These are phyloP conservation scores for Rosa multiflora DNA, from an alignment of 306 rosid species.

Conservation along the genomic window DNA sequence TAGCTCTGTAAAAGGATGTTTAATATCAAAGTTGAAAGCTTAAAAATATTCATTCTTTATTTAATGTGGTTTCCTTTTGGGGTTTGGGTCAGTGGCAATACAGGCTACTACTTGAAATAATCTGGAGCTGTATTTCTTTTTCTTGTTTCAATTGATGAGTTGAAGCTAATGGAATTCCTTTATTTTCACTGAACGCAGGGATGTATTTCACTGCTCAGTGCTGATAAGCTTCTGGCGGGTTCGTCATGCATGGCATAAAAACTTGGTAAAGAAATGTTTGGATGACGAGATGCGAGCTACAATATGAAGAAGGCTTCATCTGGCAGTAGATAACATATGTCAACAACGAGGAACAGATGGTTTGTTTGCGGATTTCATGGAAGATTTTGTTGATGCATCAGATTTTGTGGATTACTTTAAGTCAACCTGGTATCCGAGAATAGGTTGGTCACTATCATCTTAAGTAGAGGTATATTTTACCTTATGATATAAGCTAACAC, in stretches of 20 bases:
- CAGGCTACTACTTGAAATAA: constrained; percentile 8
- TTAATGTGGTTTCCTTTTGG: constrained; percentile 17
- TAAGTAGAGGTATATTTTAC: constrained; percentile 19
- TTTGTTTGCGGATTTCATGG: constrained; percentile 67
- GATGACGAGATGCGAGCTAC: constrained; percentile 59
- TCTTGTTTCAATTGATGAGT: constrained; percentile 7
- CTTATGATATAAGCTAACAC: neutral
- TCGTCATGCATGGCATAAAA: constrained; percentile 85
- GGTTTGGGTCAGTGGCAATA: constrained; percentile 24
- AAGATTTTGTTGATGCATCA: constrained; percentile 65
- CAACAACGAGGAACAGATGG: constrained; percentile 41
- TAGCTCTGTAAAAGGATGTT: neutral
- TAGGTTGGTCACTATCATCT: constrained; percentile 51
- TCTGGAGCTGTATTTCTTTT: constrained; percentile 11
- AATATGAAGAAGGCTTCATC: constrained; percentile 58
- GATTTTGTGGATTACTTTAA: constrained; percentile 79
- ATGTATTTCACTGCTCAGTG: constrained; percentile 79
- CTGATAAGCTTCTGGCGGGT: constrained; percentile 80
- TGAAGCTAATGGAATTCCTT: constrained; percentile 20
- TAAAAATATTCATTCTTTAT: neutral
- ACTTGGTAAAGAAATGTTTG: constrained; percentile 53
- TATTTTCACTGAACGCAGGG: constrained; percentile 55
- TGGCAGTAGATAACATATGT: constrained; percentile 60
- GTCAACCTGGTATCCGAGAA: constrained; percentile 83
- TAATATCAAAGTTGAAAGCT: neutral